A percentile compares a stretch with the other conserved stretches of the same genome.
Evolutionary conservation across 2,329 filamentous ascomycete genomes (phyloP).

Genomic region (Pyrenophora seminiperda): DNA sequence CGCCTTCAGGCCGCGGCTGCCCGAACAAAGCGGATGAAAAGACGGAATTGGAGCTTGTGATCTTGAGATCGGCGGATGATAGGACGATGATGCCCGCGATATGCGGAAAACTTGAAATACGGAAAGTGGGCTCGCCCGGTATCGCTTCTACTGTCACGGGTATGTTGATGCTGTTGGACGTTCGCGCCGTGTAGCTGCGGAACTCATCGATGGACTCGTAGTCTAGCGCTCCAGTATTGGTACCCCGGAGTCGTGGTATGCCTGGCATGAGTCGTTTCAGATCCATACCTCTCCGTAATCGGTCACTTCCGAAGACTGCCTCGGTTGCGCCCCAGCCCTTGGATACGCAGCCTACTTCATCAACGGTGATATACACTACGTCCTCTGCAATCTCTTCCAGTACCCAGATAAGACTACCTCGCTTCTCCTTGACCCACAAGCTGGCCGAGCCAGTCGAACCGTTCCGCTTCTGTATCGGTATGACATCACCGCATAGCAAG

Average conservation of each 20-base stretch:
- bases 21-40: conserved; percentile 94
- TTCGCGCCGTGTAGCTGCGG: conserved; percentile 84
- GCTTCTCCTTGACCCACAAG: conserved; percentile 98
- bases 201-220: conserved; percentile 74
- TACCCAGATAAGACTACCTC: conserved; percentile 93
- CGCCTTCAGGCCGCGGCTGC: conserved; percentile 79
- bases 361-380: conserved; percentile 75
- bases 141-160: conserved; percentile 81
- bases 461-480: conserved; percentile 95
- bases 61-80: conserved; percentile 74
- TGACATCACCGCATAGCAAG: conserved; percentile 93
- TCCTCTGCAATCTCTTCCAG: conserved; percentile 97
- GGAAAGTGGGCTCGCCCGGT: conserved; percentile 70
- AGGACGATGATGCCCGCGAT: conserved; percentile 97
- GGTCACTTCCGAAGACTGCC: conserved; percentile 81
- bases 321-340: conserved; percentile 76
- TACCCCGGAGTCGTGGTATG: conserved; percentile 77
- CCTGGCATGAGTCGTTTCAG: conserved; percentile 79
- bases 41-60: conserved; percentile 92
- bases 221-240: conserved; percentile 74
- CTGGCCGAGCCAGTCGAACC: conserved; percentile 90
- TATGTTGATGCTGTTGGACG: conserved; percentile 76
- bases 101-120: conserved; percentile 92
- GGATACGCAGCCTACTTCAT: conserved; percentile 76
- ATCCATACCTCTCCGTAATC: conserved; percentile 70